phyloP scores from a whole-genome alignment of 1,284 basidiomycete genomes.

The Ceratobasidium sp. region DNA sequence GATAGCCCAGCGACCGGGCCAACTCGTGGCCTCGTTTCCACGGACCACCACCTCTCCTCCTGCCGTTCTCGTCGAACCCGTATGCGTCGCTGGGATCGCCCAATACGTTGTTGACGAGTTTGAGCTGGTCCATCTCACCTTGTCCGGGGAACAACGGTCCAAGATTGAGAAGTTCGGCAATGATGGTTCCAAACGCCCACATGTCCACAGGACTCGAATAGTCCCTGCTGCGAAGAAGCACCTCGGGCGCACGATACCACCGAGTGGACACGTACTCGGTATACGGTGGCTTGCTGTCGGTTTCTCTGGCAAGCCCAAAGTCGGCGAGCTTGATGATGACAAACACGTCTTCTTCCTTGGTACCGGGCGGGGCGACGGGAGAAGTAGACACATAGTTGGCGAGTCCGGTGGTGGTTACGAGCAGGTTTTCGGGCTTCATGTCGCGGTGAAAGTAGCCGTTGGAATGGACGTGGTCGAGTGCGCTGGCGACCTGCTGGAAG shows the following conservation, averaged over 20 bases:
- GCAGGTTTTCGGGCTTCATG: conserved; percentile 99
- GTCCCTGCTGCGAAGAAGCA: conserved; percentile 87
- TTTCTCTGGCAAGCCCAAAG: conserved; percentile 96
- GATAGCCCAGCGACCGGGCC: conserved; percentile 86
- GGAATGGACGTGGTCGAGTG: conserved; percentile 91
- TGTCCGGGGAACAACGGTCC: conserved; percentile 98
- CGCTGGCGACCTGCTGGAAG: conserved; percentile 90
- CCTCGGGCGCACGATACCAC: conserved; percentile 99
- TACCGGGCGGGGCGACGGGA: conserved; percentile 62
- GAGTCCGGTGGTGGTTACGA: conserved; percentile 98
- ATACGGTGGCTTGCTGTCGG: conserved; percentile 87
- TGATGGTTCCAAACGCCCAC: conserved; percentile 99
- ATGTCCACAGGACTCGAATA: conserved; percentile 98
- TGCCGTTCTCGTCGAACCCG: conserved; percentile 75
- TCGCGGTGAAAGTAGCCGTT: conserved; percentile 98
- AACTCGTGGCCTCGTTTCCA: conserved; percentile 89
- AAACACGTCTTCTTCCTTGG: conserved; percentile 90
- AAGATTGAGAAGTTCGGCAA: conserved; percentile 95
- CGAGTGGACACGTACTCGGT: conserved; percentile 99
- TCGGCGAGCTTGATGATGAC: conserved; percentile 98
- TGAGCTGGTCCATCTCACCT: conserved; percentile 93
- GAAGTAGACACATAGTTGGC: conserved; percentile 90
- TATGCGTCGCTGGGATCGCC: conserved; percentile 89
- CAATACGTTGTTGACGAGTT: conserved; percentile 86
- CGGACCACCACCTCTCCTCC: conserved; percentile 81